A percentile compares a stretch with the other conserved stretches of the same genome.
These are phyloP conservation scores for Candida gigantensis DNA, from an alignment of 1,139 yeast species.

Conservation along the genomic window DNA sequence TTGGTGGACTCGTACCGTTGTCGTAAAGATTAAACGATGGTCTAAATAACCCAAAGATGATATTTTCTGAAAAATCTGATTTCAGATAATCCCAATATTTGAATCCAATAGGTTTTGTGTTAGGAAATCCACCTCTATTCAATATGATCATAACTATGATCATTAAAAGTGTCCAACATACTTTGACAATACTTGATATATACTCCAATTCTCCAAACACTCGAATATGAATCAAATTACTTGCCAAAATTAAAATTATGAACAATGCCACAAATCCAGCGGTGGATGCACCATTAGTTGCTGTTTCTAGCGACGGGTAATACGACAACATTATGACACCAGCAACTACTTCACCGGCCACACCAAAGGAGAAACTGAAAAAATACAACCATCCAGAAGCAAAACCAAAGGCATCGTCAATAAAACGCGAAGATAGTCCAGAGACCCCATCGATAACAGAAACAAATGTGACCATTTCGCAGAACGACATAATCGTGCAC, in stretches of 20 bases:
- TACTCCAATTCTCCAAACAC: conserved; percentile 79
- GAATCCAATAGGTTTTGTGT: conserved; percentile 53
- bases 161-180: conserved; percentile 55
- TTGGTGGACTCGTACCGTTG: conserved; percentile 45
- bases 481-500: conserved; percentile 71
- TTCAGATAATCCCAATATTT: conserved; percentile 60
- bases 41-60: conserved; percentile 71
- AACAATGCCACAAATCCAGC: conserved; percentile 72
- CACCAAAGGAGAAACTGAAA: conserved; percentile 68
- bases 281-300: conserved; percentile 46
- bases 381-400: conserved; percentile 80
- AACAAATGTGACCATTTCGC: conserved; percentile 83
- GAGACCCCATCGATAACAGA: conserved; percentile 82
- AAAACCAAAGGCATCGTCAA: conserved; percentile 84
- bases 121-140: conserved; percentile 54
- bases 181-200: conserved; percentile 58
- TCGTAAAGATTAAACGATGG: conserved; percentile 64
- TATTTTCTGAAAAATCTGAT: conserved; percentile 48
- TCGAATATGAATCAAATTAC: conserved; percentile 67
- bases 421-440: conserved; percentile 74
- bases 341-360: conserved; percentile 82
- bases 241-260: conserved; percentile 45
- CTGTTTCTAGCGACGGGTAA: conserved; percentile 54
- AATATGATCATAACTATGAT: conserved; percentile 65
- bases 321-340: conserved; percentile 73